A percentile compares a stretch with the other conserved stretches of the same genome.
phyloP scores from a whole-genome alignment of 176 grass and related monocot genomes.

The Tillandsia fasciculata region DNA sequence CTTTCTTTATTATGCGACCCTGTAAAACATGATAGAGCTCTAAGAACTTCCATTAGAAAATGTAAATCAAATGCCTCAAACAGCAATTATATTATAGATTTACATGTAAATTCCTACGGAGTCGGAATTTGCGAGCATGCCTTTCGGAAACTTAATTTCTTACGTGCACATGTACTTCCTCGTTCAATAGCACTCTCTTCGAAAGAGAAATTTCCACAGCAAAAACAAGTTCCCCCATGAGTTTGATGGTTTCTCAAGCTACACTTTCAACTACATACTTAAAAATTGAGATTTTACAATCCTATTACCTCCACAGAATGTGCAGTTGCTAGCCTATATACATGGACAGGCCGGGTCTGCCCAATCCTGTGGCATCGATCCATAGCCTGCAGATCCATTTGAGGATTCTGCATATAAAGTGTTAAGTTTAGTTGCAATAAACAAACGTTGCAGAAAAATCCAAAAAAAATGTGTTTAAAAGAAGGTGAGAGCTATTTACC shows the following conservation, averaged over 20 bases:
- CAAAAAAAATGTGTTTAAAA: neutral
- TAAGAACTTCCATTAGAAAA: neutral
- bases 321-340: slow-evolving; percentile 83
- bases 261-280: too few relatives aligned
- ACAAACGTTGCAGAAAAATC: neutral
- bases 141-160: too few relatives aligned
- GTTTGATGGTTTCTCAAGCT: too few relatives aligned
- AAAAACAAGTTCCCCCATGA: neutral
- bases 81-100: too few relatives aligned
- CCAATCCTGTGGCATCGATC: slow-evolving; percentile 96
- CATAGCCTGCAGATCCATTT: slow-evolving; percentile 98
- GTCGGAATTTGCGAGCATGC: too few relatives aligned
- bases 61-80: neutral
- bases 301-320: slow-evolving; percentile 67
- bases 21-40: slow-evolving; percentile 23
- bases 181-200: too few relatives aligned
- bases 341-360: slow-evolving; percentile 80
- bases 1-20: slow-evolving; percentile 82
- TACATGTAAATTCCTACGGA: too few relatives aligned
- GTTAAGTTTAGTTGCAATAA: slow-evolving; percentile 16
- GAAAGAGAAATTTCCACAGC: neutral
- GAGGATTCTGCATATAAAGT: slow-evolving; percentile 64
- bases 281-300: neutral
- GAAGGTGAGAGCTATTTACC: neutral
- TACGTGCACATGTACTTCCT: too few relatives aligned